Evolutionary conservation across 192 early-diverging fungal species (phyloP), one percentile per base, ranked within the genome.

Genomic region (Podila clonocystis): DNA sequence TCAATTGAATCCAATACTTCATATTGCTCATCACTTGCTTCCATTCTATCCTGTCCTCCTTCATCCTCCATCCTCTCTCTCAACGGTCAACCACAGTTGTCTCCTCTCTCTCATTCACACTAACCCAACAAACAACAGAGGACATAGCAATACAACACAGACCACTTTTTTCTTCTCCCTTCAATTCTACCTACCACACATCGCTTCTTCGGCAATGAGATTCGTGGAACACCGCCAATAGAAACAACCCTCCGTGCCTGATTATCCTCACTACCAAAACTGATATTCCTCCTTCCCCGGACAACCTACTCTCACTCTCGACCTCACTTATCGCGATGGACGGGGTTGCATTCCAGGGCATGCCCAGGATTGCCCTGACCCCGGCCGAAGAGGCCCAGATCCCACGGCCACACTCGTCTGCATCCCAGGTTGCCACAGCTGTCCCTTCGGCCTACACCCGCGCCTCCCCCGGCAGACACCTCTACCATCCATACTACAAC

Each of bases 341-440:
- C 33, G 75, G 75, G 19, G 75, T 58, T 41, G 75, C 75, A n/a
- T 78, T 78, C 68, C 75, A 78, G 64, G 75, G 75, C 58, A 78
- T 78, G 75, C 75, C 75, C 29, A 64, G 75, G 62, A 78, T 78
- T 36, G 75, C 75, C 58, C 75, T 78, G 26, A 78, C 75, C 58
- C 75, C 75, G 8, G 75, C 75, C 30, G 75, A 78, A 50, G 75
- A 78, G 59, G 68, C 75, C 30, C 75, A 65, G 31, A 63, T 78
- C 26, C 75, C 75, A 12, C 68, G 75, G 12, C 75, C 75, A 28
- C 75, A 70, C 26, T 71, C 68, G 22, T 78, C 68, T 1, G 75
- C 75, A 9, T 78, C 75, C 0, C 75, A 78, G 50, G 75, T 78
- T 19, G 75, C 75, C 30, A 50, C 64, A 13, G 75, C 75, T 13